Evolutionary conservation across 257 asterid genomes (phyloP), one percentile per base, ranked within the genome.

Genomic region (Solanum paucissectum): DNA sequence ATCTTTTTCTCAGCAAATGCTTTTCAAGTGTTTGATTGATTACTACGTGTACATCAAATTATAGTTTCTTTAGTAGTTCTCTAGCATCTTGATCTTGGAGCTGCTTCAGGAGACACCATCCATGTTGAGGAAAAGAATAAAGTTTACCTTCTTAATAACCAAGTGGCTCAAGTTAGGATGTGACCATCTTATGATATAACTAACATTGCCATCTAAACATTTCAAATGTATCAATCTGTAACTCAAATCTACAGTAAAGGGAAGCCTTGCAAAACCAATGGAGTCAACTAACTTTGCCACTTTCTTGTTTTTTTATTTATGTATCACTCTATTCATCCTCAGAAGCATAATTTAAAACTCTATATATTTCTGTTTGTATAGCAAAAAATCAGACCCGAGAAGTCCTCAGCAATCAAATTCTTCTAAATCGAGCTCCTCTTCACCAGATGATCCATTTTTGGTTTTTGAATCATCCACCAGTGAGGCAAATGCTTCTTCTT

Each of bases 381-480:
- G 98, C 79, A 89, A 10, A 34, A 62, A 36, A 75, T 55, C 90
- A 4, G 90, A 88, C 58, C 36, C 42, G 89, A 87, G 75, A 62
- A 88, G 89, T 23, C 84, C 89, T 88, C 90, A 87, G 33, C 91
- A 89, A 83, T 87, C 93, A 11, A 90, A 89, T 87, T 88, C 92
- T 69, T 89, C 91, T 83, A 90, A 90, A 52, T 87, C 92, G 34
- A 89, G 92, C 93, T 91, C 92, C 85, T 60, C 84, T 66, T 86
- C 71, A 83, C 87, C 87, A 21, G 93, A 92, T 90, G 98, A 94
- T 89, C 96, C 97, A 75, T 92, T 95, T 92, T 87, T 87, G 72
- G 88, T 90, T 86, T 95, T 93, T 87, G 93, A 95, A 87, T 76
- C 95, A 81, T 89, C 94, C 40, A 86, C 42, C 64, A 87, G 93